A percentile compares a stretch with the other conserved stretches of the same genome.
These are phyloP conservation scores for Fusarium subglutinans DNA, from an alignment of 2,329 filamentous ascomycete genomes.

Conservation along the genomic window DNA sequence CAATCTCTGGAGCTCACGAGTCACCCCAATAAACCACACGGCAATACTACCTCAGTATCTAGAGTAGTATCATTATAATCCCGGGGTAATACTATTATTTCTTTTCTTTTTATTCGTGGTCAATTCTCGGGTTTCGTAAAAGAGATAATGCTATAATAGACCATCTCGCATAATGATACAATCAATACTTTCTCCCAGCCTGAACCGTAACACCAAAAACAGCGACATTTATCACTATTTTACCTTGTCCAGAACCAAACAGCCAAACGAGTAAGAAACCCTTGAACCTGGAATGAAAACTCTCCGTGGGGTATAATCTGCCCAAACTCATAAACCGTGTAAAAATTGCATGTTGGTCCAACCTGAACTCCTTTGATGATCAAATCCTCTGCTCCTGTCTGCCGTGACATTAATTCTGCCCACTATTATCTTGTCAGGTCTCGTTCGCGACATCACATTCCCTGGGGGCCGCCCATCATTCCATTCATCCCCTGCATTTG, in stretches of 20 bases:
- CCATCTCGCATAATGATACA: constrained; percentile 10
- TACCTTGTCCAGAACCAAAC: constrained; percentile 24
- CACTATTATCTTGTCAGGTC: not conserved
- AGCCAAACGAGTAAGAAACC: constrained; percentile 12
- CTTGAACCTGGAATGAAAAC: constrained; percentile 38
- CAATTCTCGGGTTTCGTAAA: not conserved
- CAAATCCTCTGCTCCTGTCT: constrained; percentile 3
- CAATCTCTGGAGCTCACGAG: not conserved
- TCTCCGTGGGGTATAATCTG: constrained; percentile 47
- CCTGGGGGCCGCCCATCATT: constrained; percentile 63
- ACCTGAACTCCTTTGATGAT: constrained; percentile 35
- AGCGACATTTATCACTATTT: constrained; percentile 3
- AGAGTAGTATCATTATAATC: not conserved
- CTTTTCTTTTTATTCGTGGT: not conserved
- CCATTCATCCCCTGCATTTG: constrained; percentile 47
- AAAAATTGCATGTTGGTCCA: constrained; percentile 15
- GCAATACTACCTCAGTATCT: not conserved
- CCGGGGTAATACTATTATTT: not conserved
- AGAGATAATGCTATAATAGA: not conserved
- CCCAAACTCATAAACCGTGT: constrained; percentile 33
- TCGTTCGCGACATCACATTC: constrained; percentile 50
- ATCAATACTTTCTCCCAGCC: constrained; percentile 5
- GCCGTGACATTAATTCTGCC: constrained; percentile 16
- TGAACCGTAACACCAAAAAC: constrained; percentile 32
- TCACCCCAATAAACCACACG: not conserved